Percentiles rank a stretch among this genome's conserved stretches.
phyloP scores from a whole-genome alignment of 352 stramenopile genomes.

The Phytophthora citricola region DNA sequence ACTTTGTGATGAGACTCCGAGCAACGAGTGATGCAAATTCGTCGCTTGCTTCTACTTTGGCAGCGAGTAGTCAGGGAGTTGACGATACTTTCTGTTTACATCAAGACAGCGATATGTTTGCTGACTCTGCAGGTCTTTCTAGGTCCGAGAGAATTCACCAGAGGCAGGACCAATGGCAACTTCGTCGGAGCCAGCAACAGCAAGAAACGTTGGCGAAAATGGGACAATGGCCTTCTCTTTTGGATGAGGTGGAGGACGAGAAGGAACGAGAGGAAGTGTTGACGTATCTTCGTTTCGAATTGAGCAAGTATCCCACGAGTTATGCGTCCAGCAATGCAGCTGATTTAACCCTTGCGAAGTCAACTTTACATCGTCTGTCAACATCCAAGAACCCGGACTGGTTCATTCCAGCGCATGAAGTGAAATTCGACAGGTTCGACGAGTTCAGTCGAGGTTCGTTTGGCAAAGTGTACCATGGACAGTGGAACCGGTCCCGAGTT shows the following conservation, averaged over 20 bases:
- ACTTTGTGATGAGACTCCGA: constrained; percentile 7
- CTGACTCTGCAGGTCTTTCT: not conserved
- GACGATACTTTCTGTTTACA: constrained; percentile 18
- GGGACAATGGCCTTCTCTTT: not conserved
- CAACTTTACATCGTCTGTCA: not conserved
- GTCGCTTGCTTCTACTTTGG: constrained; percentile 3
- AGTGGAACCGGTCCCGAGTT: constrained; percentile 27
- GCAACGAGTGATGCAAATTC: not conserved
- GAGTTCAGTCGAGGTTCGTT: constrained; percentile 25
- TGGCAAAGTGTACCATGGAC: constrained; percentile 15
- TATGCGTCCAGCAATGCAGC: constrained; percentile 7
- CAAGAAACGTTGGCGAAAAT: constrained; percentile 14
- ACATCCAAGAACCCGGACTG: constrained; percentile 3
- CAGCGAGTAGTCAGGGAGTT: constrained; percentile 11
- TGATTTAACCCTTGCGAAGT: constrained; percentile 6
- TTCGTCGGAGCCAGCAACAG: constrained; percentile 9
- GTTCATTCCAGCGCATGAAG: constrained; percentile 28
- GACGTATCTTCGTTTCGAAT: constrained; percentile 20
- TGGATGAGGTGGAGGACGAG: constrained; percentile 7
- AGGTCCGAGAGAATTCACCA: not conserved
- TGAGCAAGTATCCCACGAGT: constrained; percentile 18
- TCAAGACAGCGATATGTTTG: constrained; percentile 9
- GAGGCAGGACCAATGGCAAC: constrained; percentile 19
- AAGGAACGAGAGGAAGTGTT: constrained; percentile 14
- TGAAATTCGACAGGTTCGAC: constrained; percentile 22